Evolutionary conservation across 2,329 filamentous ascomycete species (phyloP).

Genomic region (Diplocarpon mali): DNA sequence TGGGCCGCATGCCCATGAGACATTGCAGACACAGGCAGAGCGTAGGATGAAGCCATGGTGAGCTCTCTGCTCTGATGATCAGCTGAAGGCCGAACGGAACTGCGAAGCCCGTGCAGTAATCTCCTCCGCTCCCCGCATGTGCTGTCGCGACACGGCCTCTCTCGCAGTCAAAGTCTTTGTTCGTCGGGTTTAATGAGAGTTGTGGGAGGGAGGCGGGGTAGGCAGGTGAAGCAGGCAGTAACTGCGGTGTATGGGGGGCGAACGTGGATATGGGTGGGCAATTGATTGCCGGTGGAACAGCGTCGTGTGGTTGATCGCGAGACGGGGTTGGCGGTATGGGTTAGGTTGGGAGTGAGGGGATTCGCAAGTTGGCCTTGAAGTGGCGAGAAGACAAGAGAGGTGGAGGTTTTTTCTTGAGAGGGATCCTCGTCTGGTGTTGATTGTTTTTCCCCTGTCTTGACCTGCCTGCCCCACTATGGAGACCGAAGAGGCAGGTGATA

Average conservation of each 20-base stretch:
- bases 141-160: constrained; percentile 3
- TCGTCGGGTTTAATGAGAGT: neutral
- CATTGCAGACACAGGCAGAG: constrained; percentile 26
- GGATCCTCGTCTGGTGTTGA: constrained; percentile 12
- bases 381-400: neutral
- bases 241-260: too few relatives aligned
- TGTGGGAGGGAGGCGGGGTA: too few relatives aligned
- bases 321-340: neutral
- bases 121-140: constrained; percentile 13
- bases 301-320: too few relatives aligned
- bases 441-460: constrained; percentile 6
- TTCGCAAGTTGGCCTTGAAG: constrained; percentile 5
- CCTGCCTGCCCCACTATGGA: neutral
- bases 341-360: constrained; percentile 5
- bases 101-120: constrained; percentile 11
- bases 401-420: too few relatives aligned
- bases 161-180: constrained; percentile 8
- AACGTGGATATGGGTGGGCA: too few relatives aligned
- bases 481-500: constrained; percentile 7
- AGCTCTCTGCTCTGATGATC: constrained; percentile 5
- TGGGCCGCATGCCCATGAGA: constrained; percentile 23
- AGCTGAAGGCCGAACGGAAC: constrained; percentile 14
- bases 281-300: too few relatives aligned
- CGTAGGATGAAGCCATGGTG: constrained; percentile 28
- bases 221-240: too few relatives aligned